Evolutionary conservation across 1,139 yeast genomes (phyloP).

Genomic region (Kurtzmaniella quercitrusa): DNA sequence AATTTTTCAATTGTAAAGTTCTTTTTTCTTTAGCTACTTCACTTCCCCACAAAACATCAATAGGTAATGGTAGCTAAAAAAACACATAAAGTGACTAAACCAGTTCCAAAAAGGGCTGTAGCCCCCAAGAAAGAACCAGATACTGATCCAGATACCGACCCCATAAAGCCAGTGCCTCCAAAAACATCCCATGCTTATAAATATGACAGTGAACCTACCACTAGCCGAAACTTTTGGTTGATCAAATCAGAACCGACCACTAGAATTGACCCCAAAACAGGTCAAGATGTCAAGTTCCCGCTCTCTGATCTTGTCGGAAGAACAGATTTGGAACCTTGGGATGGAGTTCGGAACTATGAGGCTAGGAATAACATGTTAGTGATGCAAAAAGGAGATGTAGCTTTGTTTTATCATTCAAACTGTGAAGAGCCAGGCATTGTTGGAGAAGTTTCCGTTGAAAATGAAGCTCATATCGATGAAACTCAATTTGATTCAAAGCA

Average conservation of each 20-base stretch:
- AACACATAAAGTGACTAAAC: slow-evolving; percentile 2
- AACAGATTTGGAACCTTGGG: slow-evolving; percentile 40
- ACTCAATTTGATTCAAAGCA: slow-evolving; percentile 33
- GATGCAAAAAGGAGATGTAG: slow-evolving; percentile 42
- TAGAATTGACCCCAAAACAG: slow-evolving; percentile 39
- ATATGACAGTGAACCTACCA: slow-evolving; percentile 5
- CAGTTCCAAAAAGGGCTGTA: neutral
- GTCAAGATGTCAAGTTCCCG: slow-evolving; percentile 45
- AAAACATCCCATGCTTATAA: slow-evolving; percentile 8
- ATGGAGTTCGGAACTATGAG: slow-evolving; percentile 54
- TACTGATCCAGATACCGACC: neutral
- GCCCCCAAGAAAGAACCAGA: neutral
- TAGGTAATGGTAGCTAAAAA: slow-evolving; percentile 2
- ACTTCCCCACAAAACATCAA: neutral
- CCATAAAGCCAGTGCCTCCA: slow-evolving; percentile 5
- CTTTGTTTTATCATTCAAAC: slow-evolving; percentile 51
- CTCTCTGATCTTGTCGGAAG: slow-evolving; percentile 36
- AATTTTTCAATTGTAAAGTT: too few relatives aligned
- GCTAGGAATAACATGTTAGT: slow-evolving; percentile 46
- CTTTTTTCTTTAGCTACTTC: too few relatives aligned
- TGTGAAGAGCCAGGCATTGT: slow-evolving; percentile 50
- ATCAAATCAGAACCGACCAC: slow-evolving; percentile 50
- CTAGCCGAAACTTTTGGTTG: slow-evolving; percentile 40
- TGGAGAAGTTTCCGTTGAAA: slow-evolving; percentile 37
- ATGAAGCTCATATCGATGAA: slow-evolving; percentile 35